Percentiles rank a stretch among this genome's conserved stretches.
Evolutionary conservation across 345 rosid genomes (phyloP).

Genomic region (Eucalyptus fibrosa): DNA sequence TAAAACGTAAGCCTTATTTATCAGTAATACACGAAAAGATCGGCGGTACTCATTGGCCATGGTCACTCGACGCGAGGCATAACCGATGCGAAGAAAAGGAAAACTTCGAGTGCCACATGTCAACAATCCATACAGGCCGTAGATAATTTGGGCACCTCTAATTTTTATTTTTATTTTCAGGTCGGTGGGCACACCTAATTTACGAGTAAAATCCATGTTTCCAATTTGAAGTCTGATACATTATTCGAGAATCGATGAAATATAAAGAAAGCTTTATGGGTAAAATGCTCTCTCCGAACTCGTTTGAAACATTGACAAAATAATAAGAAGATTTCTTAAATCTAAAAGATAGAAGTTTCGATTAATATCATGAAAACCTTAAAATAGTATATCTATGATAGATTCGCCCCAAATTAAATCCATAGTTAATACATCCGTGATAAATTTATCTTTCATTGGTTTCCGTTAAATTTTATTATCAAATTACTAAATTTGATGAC

Average conservation of each 20-base stretch:
- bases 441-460: fast-evolving
- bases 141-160: too few species aligned
- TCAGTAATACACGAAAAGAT: too few species aligned
- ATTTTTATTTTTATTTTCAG: too few species aligned
- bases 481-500: too few species aligned
- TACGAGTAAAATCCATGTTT: neutral
- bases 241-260: neutral
- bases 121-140: neutral
- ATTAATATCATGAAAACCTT: too few species aligned
- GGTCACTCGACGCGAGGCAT: neutral
- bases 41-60: neutral
- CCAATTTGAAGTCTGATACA: neutral
- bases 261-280: neutral
- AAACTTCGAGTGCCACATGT: too few species aligned
- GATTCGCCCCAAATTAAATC: too few species aligned
- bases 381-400: too few species aligned
- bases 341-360: neutral
- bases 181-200: neutral
- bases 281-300: neutral
- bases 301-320: neutral
- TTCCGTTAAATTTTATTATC: fast-evolving
- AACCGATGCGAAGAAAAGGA: too few species aligned
- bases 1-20: too few species aligned
- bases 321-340: neutral
- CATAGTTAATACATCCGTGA: fast-evolving